Conservation (phyloP, 805 yeast genomes). For the Wickerhamia fluorescens region DNA sequence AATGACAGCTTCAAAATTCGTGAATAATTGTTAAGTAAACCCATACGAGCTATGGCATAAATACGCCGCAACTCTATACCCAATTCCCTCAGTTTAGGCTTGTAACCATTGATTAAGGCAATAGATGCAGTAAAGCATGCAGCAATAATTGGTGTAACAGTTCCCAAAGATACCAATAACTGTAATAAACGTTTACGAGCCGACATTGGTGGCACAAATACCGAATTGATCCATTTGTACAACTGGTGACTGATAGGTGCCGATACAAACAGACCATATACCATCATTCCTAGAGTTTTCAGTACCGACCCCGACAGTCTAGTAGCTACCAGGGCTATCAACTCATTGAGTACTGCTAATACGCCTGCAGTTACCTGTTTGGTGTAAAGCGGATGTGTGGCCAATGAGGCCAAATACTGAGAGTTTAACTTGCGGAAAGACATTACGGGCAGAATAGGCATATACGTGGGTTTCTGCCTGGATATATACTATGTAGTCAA, state of each 20-base stretch:
- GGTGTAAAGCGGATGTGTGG: conserved; percentile 49
- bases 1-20: conserved; percentile 47
- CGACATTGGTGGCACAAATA: conserved; percentile 36
- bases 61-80: conserved; percentile 8
- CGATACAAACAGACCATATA: conserved; percentile 47
- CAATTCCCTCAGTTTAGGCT: conserved; percentile 6
- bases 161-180: conserved; percentile 42
- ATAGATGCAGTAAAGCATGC: conserved; percentile 46
- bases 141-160: conserved; percentile 49
- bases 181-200: conserved; percentile 39
- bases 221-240: conserved; percentile 38
- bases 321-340: conserved; percentile 45
- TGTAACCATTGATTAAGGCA: conserved; percentile 40
- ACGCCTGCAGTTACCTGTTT: conserved; percentile 52
- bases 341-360: conserved; percentile 51
- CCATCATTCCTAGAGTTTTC: conserved; percentile 46
- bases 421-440: conserved; percentile 13
- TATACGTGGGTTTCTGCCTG: too few relatives aligned
- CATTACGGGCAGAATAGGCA: too few relatives aligned
- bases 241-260: conserved; percentile 56
- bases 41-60: conserved; percentile 15
- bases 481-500: too few relatives aligned
- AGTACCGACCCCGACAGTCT: conserved; percentile 12
- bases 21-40: conserved; percentile 37
- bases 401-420: conserved; percentile 31